Percentiles rank a stretch among this genome's conserved stretches.
phyloP scores from a whole-genome alignment of 768 basidiomycete genomes.

The Termitomyces sp. region DNA sequence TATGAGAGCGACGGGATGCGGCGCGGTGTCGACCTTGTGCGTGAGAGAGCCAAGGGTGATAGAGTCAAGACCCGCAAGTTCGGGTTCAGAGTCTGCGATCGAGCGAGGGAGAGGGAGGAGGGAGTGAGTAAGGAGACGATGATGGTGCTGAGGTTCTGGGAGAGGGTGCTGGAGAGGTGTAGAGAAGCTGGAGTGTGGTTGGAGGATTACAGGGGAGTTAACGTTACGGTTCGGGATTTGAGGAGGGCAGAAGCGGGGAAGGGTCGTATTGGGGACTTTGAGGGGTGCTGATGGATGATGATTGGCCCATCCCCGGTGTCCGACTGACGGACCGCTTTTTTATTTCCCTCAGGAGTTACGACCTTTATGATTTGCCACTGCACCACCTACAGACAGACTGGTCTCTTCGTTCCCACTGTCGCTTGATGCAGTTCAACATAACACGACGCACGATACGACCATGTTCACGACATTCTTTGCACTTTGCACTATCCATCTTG shows the following conservation, averaged over 20 bases:
- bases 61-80: not conserved
- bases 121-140: constrained; percentile 9
- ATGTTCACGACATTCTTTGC: not conserved
- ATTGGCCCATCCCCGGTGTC: too few relatives aligned
- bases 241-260: constrained; percentile 19
- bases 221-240: constrained; percentile 43
- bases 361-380: not conserved
- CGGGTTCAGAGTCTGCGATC: not conserved
- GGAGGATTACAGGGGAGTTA: constrained; percentile 59
- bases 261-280: constrained; percentile 2
- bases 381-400: too few relatives aligned
- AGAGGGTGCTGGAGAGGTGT: constrained; percentile 43
- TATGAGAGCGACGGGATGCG: constrained; percentile 53
- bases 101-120: not conserved
- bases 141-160: constrained; percentile 38
- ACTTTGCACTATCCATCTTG: not conserved
- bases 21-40: constrained; percentile 16
- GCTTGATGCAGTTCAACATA: not conserved
- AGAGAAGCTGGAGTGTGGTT: constrained; percentile 52
- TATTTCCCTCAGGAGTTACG: not conserved
- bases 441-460: not conserved
- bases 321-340: not conserved
- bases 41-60: not conserved
- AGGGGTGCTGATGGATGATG: not conserved
- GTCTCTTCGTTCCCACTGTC: not conserved